Percentiles rank a stretch among this genome's conserved stretches.
phyloP scores from a whole-genome alignment of 1,284 basidiomycete genomes.

The Trichosporon asahii region DNA sequence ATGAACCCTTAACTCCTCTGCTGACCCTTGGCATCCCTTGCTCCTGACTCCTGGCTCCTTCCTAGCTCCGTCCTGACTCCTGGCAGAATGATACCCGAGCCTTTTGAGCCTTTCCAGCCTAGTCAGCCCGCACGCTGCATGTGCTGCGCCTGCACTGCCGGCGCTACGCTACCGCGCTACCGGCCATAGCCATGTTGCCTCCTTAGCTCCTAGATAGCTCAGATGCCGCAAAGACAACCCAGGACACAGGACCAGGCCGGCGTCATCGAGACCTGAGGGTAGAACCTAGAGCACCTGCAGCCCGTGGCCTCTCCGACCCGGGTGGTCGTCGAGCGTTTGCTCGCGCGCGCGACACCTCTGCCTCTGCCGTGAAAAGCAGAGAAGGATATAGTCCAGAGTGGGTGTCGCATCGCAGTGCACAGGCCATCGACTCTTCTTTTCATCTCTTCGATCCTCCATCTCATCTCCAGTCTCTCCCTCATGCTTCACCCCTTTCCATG shows the following conservation, averaged over 20 bases:
- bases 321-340: background rate
- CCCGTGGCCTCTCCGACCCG: background rate
- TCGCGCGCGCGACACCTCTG: background rate
- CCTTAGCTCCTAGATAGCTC: background rate
- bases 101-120: background rate
- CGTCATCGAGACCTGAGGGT: background rate
- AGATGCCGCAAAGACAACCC: background rate
- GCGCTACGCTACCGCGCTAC: background rate
- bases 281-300: background rate
- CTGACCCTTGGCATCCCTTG: background rate
- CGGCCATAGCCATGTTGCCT: slow-evolving; percentile 1
- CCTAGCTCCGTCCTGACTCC: background rate
- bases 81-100: background rate
- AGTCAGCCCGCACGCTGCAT: background rate
- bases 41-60: background rate
- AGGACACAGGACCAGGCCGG: background rate
- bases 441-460: background rate
- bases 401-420: background rate
- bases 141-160: background rate
- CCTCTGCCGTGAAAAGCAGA: background rate
- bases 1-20: background rate
- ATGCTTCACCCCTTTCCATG: background rate
- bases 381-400: background rate
- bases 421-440: background rate
- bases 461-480: background rate